Evolutionary conservation across 495 filamentous ascomycete species (phyloP), one percentile per base, ranked within the genome.

Genomic region (Penicillium silybi): DNA sequence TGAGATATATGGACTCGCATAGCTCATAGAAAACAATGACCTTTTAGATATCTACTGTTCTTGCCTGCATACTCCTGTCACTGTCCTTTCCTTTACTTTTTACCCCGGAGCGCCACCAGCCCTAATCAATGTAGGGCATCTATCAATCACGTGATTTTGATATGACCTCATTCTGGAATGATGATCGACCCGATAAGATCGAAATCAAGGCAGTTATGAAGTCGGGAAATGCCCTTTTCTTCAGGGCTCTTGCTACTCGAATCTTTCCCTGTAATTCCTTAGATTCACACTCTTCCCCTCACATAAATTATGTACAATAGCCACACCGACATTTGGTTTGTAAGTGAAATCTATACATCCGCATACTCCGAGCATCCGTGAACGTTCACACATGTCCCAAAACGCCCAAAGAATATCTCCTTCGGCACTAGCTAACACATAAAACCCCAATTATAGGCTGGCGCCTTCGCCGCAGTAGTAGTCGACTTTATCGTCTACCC

Each of bases 401-500:
- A n/a, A n/a, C n/a, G n/a, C n/a, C n/a, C 37, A 39, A 22, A n/a
- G n/a, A n/a, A n/a, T n/a, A n/a, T n/a, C n/a, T n/a, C n/a, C n/a
- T n/a, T n/a, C n/a, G n/a, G n/a, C n/a, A n/a, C n/a, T n/a, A n/a
- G n/a, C n/a, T n/a, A n/a, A n/a, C n/a, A n/a, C n/a, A n/a, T n/a
- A n/a, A n/a, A n/a, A n/a, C n/a, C 9, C 27, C 17, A 43, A 41
- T 23, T 18, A n/a, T 20, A 90, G 86, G 87, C 89, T 20, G 90
- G 90, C n/a, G 88, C 86, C 18, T 75, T 85, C 38, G 89, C 89
- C 41, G 90, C 88, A 19, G 85, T 92, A 59, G 80, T 81, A 1
- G 87, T 92, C 40, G 89, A 95, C 58, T 75, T 92, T 43, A 68
- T 92, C 11, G 78, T 92, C 47, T 95, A 92, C 62, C 90, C 89